Base-by-base conservation (phyloP, 2,329 filamentous ascomycete genomes). In the Coleophoma eucalyptorum region DNA sequence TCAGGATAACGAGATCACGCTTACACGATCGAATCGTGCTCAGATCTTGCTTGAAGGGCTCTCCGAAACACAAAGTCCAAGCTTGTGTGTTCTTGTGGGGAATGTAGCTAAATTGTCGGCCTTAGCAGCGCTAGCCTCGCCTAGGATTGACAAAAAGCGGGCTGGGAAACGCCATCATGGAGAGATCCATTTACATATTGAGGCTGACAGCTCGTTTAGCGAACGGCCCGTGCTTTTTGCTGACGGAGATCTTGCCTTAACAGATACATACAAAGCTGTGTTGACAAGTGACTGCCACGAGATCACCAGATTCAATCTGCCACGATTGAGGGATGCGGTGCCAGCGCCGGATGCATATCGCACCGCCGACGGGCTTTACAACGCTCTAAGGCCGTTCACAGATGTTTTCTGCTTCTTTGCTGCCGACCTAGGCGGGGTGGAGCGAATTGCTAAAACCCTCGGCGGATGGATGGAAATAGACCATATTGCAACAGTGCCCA, bases 341-440 rank as follows among this genome's bases (percentile, higher is more conserved):
- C 40, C 13, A 18, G 21, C 26, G 10, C 16, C n/a, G 13, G 40
- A 3, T 38, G n/a, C 5, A 40, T 13, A 26, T 48, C 33, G 18
- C 26, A 43, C 41, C 13, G 43, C 58, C 51, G 49, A 42, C 38
- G 54, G 62, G 43, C 62, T 61, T 51, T 46, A 50, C 49, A 49
- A 57, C 32, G 44, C 62, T 35, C 50, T 65, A 21, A 52, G 40
- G 32, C 55, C 57, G 41, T 64, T 64, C 52, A 47, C 52, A 43
- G 52, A 64, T 49, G 51, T 64, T 32, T 60, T 64, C 47, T 66
- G 53, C 51, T 62, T 65, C 54, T 66, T 65, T 55, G 50, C 55
- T 42, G 49, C 49, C 46, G 52, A 65, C 51, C 26, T 65, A 37
- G 55, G 60, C 48, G 56, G 56, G 31, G 57, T 65, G 42, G 51